Evolutionary conservation across 352 stramenopile genomes (phyloP).

Genomic region (Pythium rhizo-oryzae): DNA sequence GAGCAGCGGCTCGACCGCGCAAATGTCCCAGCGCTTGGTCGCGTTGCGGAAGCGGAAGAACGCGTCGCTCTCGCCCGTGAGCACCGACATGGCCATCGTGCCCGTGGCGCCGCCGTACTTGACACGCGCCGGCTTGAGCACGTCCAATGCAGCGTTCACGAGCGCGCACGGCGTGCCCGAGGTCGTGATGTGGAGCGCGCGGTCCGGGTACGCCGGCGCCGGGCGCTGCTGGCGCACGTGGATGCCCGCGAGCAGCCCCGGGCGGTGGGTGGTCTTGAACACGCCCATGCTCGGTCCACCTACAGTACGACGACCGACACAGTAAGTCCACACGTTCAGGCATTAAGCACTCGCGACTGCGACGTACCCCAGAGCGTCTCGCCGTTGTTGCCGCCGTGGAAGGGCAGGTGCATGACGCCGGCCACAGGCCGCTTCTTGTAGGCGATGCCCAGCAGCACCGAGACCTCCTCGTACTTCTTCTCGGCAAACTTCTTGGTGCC

Average conservation of each 20-base stretch:
- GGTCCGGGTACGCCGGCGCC: conserved; percentile 37
- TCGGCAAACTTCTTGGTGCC: conserved; percentile 80
- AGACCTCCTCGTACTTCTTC: conserved; percentile 75
- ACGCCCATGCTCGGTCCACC: conserved; percentile 56
- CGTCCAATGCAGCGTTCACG: conserved; percentile 45
- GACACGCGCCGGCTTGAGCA: conserved; percentile 41
- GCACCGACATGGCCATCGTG: conserved; percentile 73
- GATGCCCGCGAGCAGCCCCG: conserved; percentile 30
- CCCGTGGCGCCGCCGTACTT: conserved; percentile 64
- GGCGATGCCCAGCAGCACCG: conserved; percentile 74
- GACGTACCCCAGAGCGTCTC: conserved; percentile 71
- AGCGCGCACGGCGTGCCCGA: conserved; percentile 58
- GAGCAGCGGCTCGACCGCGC: conserved; percentile 67
- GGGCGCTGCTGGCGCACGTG: conserved; percentile 30
- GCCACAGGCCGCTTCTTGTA: conserved; percentile 66
- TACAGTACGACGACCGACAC: conserved; percentile 19
- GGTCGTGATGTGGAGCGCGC: conserved; percentile 51
- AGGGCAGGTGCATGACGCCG: conserved; percentile 78
- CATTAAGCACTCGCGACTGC: no score
- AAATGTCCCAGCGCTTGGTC: conserved; percentile 84
- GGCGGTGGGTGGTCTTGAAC: conserved; percentile 46
- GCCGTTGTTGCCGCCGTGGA: conserved; percentile 48
- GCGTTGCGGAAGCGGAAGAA: conserved; percentile 74
- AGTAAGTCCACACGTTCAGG: no score
- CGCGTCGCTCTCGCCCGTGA: conserved; percentile 60